Evolutionary conservation across 495 filamentous ascomycete genomes (phyloP), one percentile per base, ranked within the genome.

Genomic region (Penicillium robsamsonii): DNA sequence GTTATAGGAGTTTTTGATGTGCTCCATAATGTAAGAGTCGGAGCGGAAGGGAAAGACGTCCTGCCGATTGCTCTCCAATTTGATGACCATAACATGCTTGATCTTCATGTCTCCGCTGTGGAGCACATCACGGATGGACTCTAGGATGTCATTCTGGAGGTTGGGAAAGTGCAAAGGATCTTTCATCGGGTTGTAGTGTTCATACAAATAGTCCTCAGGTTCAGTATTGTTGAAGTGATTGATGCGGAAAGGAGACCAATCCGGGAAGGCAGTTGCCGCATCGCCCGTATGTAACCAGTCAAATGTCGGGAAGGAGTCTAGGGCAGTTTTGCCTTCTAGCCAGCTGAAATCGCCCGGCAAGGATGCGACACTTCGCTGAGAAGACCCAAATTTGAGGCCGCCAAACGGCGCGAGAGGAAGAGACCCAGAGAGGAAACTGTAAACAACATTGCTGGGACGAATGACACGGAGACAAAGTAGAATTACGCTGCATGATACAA

Each of bases 61-160:
- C 50, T 73, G 72, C 41, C 73, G 61, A 12, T 72, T 75, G 27
- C 68, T 72, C 57, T 75, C 73, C n/a, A 75, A 57, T 33, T 69
- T 67, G 30, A 75, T 53, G 9, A 73, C 37, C 37, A 74, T 55
- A 46, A 75, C 41, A 47, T 75, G 71, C 35, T 71, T 72, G 55
- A 75, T 75, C 20, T 59, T 56, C 12, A 73, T 57, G n/a, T 59
- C 59, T 12, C 61, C 57, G 33, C 55, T 55, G 25, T 55, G 50
- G 4, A 62, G 44, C 13, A 60, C 58, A 7, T 68, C 69, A 9
- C 50, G 46, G 1, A 72, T 50, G 7, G 61, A 40, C 18, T 60
- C 53, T 13, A 74, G 43, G 4, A 75, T 38, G 2, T 63, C 48
- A 5, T 71, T 58, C 7, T 74, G 62, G n/a, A 75, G 58, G 45